phyloP scores from a whole-genome alignment of 176 grass and related monocot genomes.

The Oryza australiensis region DNA sequence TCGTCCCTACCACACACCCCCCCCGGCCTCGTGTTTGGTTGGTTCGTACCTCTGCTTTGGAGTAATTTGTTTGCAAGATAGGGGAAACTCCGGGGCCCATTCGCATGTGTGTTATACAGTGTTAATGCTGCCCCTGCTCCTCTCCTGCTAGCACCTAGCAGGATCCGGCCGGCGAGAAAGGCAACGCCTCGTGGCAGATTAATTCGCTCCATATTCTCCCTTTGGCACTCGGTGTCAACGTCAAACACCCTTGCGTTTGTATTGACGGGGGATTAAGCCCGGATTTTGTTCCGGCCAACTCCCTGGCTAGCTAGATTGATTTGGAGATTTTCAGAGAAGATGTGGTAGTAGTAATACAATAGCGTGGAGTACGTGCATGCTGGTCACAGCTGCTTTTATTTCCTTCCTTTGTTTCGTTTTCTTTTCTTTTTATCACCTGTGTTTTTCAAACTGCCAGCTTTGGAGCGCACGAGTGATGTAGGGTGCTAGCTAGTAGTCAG shows the following conservation, averaged over 20 bases:
- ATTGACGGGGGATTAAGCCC: neutral
- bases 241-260: neutral
- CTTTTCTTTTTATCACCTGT: neutral
- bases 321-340: neutral
- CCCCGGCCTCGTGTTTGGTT: conserved; percentile 2
- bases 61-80: neutral
- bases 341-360: neutral
- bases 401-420: neutral
- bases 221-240: neutral
- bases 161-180: conserved; percentile 19
- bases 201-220: neutral
- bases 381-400: neutral
- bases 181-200: neutral
- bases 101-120: neutral
- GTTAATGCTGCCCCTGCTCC: neutral
- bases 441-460: neutral
- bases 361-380: conserved; percentile 8
- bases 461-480: conserved; percentile 26
- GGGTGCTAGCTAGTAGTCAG: neutral
- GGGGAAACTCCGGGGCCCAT: neutral
- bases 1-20: neutral
- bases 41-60: neutral
- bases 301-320: neutral
- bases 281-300: neutral
- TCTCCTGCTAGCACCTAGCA: neutral